Percentiles rank a stretch among this genome's conserved stretches.
These are phyloP conservation scores for Leccinum discolor DNA, from an alignment of 1,284 basidiomycete genomes.

Conservation along the genomic window DNA sequence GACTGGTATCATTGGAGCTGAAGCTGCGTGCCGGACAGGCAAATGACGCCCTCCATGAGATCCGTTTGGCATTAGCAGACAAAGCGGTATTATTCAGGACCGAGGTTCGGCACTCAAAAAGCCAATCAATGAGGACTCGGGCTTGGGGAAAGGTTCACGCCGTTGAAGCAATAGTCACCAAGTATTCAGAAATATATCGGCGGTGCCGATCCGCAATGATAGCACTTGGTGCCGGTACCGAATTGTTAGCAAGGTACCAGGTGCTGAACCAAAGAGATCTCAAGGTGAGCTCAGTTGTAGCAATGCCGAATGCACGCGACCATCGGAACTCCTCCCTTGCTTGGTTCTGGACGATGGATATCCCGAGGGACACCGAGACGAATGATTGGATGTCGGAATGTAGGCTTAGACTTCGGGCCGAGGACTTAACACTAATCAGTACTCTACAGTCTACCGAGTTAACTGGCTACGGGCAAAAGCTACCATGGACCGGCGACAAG, in stretches of 20 bases:
- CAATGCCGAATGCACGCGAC: background rate
- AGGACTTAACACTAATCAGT: background rate
- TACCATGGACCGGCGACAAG: background rate
- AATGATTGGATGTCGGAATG: conserved; percentile 7
- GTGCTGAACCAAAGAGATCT: background rate
- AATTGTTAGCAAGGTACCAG: background rate
- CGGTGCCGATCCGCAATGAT: background rate
- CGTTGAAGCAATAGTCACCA: background rate
- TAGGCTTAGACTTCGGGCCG: background rate
- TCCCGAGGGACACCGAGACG: background rate
- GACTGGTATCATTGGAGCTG: background rate
- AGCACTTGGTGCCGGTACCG: background rate
- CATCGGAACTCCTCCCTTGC: background rate
- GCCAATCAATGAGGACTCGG: background rate
- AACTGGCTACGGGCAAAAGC: conserved; percentile 1
- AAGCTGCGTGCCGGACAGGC: background rate
- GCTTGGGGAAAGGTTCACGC: background rate
- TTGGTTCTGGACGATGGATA: conserved; percentile 6
- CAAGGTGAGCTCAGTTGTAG: background rate
- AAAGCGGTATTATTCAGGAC: background rate
- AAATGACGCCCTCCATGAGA: background rate
- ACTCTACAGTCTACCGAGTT: background rate
- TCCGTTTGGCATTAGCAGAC: background rate
- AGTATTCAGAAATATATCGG: background rate
- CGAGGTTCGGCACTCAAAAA: background rate